Percentiles rank a stretch among this genome's conserved stretches.
phyloP scores from a whole-genome alignment of 2,329 filamentous ascomycete genomes.

The Didymella pinodella region DNA sequence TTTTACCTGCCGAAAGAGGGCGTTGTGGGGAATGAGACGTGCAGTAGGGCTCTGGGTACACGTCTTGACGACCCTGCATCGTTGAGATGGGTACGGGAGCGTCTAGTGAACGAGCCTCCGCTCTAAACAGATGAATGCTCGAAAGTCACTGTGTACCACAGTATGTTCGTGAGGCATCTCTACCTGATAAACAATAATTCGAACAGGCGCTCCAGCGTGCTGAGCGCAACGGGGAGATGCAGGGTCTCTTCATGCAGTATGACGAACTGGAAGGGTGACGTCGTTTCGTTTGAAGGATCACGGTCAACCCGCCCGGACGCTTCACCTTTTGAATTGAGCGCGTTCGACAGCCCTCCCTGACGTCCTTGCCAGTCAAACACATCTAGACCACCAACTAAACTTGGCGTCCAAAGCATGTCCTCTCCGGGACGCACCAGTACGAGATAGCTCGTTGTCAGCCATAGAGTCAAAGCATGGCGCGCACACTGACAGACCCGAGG shows the following conservation, averaged over 20 bases:
- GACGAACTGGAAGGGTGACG: slow-evolving; percentile 41
- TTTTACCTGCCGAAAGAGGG: slow-evolving; percentile 24
- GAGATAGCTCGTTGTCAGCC: slow-evolving; percentile 24
- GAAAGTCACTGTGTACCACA: no score
- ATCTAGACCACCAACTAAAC: slow-evolving; percentile 37
- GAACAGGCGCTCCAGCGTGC: background rate
- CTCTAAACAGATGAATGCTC: background rate
- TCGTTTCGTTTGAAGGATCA: slow-evolving; percentile 23
- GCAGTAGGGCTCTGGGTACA: slow-evolving; percentile 1
- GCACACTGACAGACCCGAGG: slow-evolving; percentile 21
- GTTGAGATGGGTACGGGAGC: background rate
- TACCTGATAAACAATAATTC: background rate
- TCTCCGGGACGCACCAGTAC: slow-evolving; percentile 31
- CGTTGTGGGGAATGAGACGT: slow-evolving; percentile 16
- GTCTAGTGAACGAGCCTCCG: background rate
- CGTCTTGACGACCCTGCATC: slow-evolving; percentile 1
- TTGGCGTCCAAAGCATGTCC: slow-evolving; percentile 33
- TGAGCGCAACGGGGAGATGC: slow-evolving; percentile 16
- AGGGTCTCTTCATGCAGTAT: slow-evolving; percentile 40
- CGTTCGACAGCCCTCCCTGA: slow-evolving; percentile 24
- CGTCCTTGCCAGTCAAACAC: slow-evolving; percentile 33
- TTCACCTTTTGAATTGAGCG: slow-evolving; percentile 30
- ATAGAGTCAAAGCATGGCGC: slow-evolving; percentile 7
- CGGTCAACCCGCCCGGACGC: slow-evolving; percentile 27
- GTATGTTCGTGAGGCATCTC: background rate